Evolutionary conservation across 2,329 filamentous ascomycete genomes (phyloP), one percentile per base, ranked within the genome.

Genomic region (Penicillium sp.): DNA sequence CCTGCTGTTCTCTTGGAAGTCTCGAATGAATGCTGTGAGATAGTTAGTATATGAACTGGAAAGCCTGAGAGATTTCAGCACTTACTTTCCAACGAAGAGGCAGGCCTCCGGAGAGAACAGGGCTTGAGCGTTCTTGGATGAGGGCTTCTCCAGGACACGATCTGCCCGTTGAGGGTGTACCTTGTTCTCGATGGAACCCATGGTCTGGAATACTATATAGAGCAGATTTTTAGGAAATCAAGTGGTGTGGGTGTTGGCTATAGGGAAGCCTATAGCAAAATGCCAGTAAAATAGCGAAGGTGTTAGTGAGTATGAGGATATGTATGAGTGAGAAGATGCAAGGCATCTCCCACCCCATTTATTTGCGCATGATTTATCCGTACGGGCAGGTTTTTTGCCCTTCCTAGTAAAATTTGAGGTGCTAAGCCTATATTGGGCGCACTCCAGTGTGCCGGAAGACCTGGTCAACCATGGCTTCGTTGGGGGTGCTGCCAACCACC

Each of bases 11-110:
- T 24, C 61, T 51, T 6, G 65, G 51, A 3, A 64, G 39, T 5
- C 60, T 59, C 11, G 60, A 68, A 11, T 63, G 67, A 11, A 70
- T 61, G 51, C 67, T 75, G 54, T 5, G 26, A 56, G 37, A 40
- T 21, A 31, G 23, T 64, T 42, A 61, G 52, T 28, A 21, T 16
- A 37, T 37, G 10, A 44, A 23, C 13, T 19, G n/a, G 23, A 19
- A 11, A 3, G 7, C 16, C 29, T 29, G 43, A 18, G n/a, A 14
- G 9, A 40, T 9, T 40, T 1, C 23, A 14, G 21, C 16, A 68
- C 67, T 52, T 65, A 74, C 73, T 75, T 76, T 43, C 72, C 73
- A 34, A 74, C 68, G 54, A 75, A 76, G 40, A 76, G 60, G 48
- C 70, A 70, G 23, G 72, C 72, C 37, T 66, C 64, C 6, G 73